phyloP scores from a whole-genome alignment of 306 rosid genomes.

The Cicer judaicum region DNA sequence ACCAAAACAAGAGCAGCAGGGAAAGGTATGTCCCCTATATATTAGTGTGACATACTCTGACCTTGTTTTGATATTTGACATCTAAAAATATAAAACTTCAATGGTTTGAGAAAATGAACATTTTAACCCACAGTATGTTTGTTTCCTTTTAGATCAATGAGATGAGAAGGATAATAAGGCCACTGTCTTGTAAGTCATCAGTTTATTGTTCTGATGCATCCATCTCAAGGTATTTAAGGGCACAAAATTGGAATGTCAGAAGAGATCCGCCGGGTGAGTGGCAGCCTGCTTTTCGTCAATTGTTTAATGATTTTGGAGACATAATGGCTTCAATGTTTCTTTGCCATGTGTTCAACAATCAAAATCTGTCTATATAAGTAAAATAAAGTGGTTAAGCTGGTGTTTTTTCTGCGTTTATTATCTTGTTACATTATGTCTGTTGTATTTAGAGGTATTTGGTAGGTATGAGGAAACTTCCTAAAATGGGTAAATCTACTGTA shows the following conservation, averaged over 20 bases:
- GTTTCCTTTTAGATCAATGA: slow-evolving; percentile 68
- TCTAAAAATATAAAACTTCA: too few species aligned
- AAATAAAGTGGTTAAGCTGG: slow-evolving; percentile 11
- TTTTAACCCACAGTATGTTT: slow-evolving; percentile 8
- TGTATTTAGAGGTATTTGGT: not conserved
- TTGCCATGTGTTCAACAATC: slow-evolving; percentile 4
- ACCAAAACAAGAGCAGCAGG: slow-evolving; percentile 61
- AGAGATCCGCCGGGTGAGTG: slow-evolving; percentile 84
- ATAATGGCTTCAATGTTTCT: not conserved
- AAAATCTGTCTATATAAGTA: not conserved
- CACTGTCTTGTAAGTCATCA: slow-evolving; percentile 64
- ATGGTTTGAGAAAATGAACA: too few species aligned
- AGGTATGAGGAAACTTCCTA: not conserved
- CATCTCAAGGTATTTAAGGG: slow-evolving; percentile 73
- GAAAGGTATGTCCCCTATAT: slow-evolving; percentile 57
- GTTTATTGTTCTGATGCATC: slow-evolving; percentile 80
- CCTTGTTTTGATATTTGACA: too few species aligned
- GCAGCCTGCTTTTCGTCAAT: slow-evolving; percentile 9
- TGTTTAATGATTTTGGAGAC: slow-evolving; percentile 22
- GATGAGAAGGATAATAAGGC: slow-evolving; percentile 71
- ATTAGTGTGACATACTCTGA: not conserved
- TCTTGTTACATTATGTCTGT: not conserved
- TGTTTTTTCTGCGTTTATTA: slow-evolving; percentile 3
- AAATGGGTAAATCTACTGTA: too few species aligned
- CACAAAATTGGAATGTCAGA: slow-evolving; percentile 91